Conservation (phyloP, 2,329 filamentous ascomycete genomes). For the Talaromyces sp. region DNA sequence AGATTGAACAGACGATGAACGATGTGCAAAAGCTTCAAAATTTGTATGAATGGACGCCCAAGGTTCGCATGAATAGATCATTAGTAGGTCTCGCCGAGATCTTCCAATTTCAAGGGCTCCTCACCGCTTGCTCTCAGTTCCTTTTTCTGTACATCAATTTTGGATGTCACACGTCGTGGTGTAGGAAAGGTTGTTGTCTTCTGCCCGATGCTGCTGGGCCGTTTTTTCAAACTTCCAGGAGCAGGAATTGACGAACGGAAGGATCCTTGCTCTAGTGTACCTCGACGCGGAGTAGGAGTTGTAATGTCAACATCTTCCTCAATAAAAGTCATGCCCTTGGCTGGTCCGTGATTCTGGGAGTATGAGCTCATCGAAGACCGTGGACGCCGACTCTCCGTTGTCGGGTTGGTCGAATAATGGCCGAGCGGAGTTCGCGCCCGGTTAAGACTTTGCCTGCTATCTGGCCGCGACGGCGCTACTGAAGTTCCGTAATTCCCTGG, state of each 20-base stretch:
- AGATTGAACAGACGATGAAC: conserved; percentile 11
- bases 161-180: conserved; percentile 37
- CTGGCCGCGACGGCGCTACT: conserved; percentile 50
- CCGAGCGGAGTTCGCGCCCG: conserved; percentile 61
- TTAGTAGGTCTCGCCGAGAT: conserved; percentile 56
- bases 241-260: conserved; percentile 46
- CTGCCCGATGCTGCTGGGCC: conserved; percentile 40
- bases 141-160: conserved; percentile 31
- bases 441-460: conserved; percentile 59
- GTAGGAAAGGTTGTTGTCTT: conserved; percentile 33
- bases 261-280: conserved; percentile 38
- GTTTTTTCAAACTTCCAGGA: conserved; percentile 45
- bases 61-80: no score
- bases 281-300: conserved; percentile 28
- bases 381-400: conserved; percentile 53
- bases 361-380: conserved; percentile 64
- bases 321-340: conserved; percentile 54
- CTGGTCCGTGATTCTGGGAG: conserved; percentile 52
- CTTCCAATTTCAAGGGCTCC: conserved; percentile 47
- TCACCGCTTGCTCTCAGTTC: conserved; percentile 45
- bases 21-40: background rate
- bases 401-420: conserved; percentile 47
- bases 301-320: conserved; percentile 41
- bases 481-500: conserved; percentile 35
- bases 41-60: background rate